Base-by-base conservation (phyloP, 257 asterid genomes). In the Lycium barbarum region DNA sequence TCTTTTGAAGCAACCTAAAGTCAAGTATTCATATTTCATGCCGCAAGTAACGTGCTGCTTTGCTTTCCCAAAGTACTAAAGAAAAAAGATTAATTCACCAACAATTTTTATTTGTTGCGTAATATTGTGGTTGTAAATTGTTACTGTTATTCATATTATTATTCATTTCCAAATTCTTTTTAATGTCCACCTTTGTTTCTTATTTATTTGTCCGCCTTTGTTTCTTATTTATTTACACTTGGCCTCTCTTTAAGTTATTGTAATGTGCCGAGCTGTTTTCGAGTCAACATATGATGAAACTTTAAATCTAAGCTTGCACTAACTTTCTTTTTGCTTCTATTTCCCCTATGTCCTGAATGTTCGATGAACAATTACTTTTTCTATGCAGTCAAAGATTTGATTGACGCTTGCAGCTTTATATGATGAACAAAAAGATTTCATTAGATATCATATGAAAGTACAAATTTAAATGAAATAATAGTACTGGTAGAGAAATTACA, bases 41-140 rank as follows among this genome's bases (percentile, higher is more conserved):
- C 82, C 33, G 4, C 65, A 78, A 53, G 66, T 78, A 53, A 78
- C 82, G 65, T 78, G 66, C 43, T 26, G 62, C 45, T 78, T 9
- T 62, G 38, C 14, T 62, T 62, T 8, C 5, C 35, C 35, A 7
- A 20, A 10, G 8, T 61, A 61, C 7, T 74, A 74, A 49, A 47
- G 61, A 14, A 73, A 20, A 7, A 15, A 26, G 38, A 20, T 6
- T 6, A 20, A 17, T 47, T 74, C 61, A 20, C 81, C 55, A 5
- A 47, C 43, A 3, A 51, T 11, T 47, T 72, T 20, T 47, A 45
- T 73, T 45, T n/a, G 4, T 71, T 38, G 5, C 2, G 18, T 36
- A 2, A 40, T 38, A 2, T 43, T 45, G n/a, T 43, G 47, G 11
- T 45, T 10, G n/a, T 22, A n/a, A n/a, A 4, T 22, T 26, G 2